Base-by-base conservation (phyloP, 2,329 filamentous ascomycete genomes). In the Calonectria multiphialidica region DNA sequence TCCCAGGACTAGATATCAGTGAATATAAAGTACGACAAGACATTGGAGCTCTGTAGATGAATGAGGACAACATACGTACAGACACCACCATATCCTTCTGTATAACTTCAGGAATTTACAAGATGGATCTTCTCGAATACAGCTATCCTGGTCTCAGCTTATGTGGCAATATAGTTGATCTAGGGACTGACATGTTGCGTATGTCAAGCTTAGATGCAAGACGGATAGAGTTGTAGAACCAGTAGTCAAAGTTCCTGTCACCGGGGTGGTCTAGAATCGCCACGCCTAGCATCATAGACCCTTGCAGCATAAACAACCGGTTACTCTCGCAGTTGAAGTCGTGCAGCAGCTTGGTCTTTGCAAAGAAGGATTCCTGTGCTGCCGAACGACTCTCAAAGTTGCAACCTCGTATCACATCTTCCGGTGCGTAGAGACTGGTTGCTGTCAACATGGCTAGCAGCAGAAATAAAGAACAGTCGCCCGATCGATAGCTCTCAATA, bases 301-400 rank as follows among this genome's bases (percentile, higher is more conserved):
- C 75, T 6, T 77, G 75, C 1, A 77, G 0, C 74, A 74, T 70
- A 0, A 59, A 47, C 0, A 77, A 40, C 0, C 66, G 49, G 6
- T 72, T 64, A 0, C 37, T 67, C 5, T 76, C 72, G 2, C 49
- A 75, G 1, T 76, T 55, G 23, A 77, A 77, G 23, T 77, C 72
- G 10, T 77, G 74, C 7, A 77, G 72, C 0, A 77, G 57, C 1
- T 65, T 75, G 1, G 76, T 75, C n/a, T 76, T 77, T 12, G 62
- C 55, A 13, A 71, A 75, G 33, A 77, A 77, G 0, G 45, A 55
- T 5, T 37, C 35, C 16, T 77, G 76, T 1, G 76, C 75, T 0
- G 35, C 53, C 10, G 64, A 66, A 0, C 76, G 70, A 23, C 66
- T 47, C 0, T 33, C 13, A 45, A 74, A 77, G 0, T 72, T 74